These are phyloP conservation scores for Cymbidium sinense DNA, from an alignment of 106 monocot species.

Conservation along the genomic window DNA sequence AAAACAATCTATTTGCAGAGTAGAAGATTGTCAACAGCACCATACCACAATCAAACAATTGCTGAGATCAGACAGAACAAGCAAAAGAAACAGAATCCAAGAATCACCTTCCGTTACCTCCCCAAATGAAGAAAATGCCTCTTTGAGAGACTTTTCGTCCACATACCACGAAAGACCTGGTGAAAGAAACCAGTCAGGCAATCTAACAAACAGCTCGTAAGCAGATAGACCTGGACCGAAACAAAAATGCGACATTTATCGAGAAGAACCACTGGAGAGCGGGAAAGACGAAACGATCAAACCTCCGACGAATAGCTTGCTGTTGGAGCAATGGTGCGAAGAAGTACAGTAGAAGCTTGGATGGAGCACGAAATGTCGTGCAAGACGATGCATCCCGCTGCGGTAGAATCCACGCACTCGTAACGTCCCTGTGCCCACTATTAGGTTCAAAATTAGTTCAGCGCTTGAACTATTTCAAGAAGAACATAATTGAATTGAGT, in stretches of 20 bases:
- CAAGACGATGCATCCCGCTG: slow-evolving; percentile 3
- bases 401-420: too few relatives aligned
- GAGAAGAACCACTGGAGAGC: not conserved
- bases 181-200: not conserved
- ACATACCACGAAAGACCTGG: slow-evolving; percentile 80
- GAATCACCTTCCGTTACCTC: slow-evolving; percentile 65
- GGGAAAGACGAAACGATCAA: not conserved
- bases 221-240: not conserved
- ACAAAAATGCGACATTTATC: not conserved
- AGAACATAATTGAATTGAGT: too few relatives aligned
- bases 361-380: not conserved
- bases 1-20: too few relatives aligned
- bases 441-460: not conserved
- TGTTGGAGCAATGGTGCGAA: slow-evolving; percentile 27
- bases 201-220: not conserved
- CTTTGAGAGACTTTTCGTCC: slow-evolving; percentile 70
- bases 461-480: too few relatives aligned
- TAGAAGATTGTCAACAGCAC: too few relatives aligned
- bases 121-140: slow-evolving; percentile 79
- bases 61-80: too few relatives aligned
- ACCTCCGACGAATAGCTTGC: slow-evolving; percentile 82
- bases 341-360: slow-evolving; percentile 16
- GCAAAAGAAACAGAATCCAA: too few relatives aligned
- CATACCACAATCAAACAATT: too few relatives aligned
- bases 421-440: too few relatives aligned